These are phyloP conservation scores for Eucalyptus melliodora DNA, from an alignment of 345 rosid genomes.

Conservation along the genomic window DNA sequence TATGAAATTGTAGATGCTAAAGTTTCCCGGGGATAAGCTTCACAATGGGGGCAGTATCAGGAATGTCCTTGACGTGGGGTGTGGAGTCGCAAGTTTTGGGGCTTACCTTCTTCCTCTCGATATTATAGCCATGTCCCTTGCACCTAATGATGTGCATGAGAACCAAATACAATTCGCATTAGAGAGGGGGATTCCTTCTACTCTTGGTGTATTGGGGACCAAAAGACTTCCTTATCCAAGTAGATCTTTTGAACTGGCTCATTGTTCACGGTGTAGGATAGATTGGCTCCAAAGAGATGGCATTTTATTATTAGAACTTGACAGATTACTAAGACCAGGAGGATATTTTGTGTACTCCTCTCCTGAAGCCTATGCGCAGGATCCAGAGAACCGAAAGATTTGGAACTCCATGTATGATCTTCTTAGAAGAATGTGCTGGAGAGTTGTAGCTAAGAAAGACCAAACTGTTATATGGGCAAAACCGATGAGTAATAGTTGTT, in stretches of 20 bases:
- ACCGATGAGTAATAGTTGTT: slow-evolving; percentile 78
- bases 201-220: slow-evolving; percentile 93
- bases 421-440: slow-evolving; percentile 91
- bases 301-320: slow-evolving; percentile 81
- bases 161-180: slow-evolving; percentile 97
- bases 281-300: slow-evolving; percentile 99
- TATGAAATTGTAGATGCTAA: slow-evolving; percentile 69
- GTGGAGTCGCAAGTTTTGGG: slow-evolving; percentile 99
- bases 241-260: slow-evolving; percentile 94
- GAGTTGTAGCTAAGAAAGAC: slow-evolving; percentile 50
- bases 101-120: slow-evolving; percentile 85
- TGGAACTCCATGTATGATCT: slow-evolving; percentile 80
- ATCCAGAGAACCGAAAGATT: slow-evolving; percentile 69
- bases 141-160: slow-evolving; percentile 97
- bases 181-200: slow-evolving; percentile 92
- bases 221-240: slow-evolving; percentile 97
- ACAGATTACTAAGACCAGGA: slow-evolving; percentile 92
- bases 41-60: slow-evolving; percentile 71
- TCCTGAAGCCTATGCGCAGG: slow-evolving; percentile 95
- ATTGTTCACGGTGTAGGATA: slow-evolving; percentile 93
- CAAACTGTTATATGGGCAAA: slow-evolving; percentile 96
- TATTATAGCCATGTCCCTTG: slow-evolving; percentile 87
- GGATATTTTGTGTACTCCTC: slow-evolving; percentile 96
- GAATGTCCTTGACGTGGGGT: slow-evolving; percentile 93
- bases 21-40: slow-evolving; percentile 82